Evolutionary conservation across 2,329 filamentous ascomycete genomes (phyloP), one percentile per base, ranked within the genome.

Genomic region (Phialophora chinensis): DNA sequence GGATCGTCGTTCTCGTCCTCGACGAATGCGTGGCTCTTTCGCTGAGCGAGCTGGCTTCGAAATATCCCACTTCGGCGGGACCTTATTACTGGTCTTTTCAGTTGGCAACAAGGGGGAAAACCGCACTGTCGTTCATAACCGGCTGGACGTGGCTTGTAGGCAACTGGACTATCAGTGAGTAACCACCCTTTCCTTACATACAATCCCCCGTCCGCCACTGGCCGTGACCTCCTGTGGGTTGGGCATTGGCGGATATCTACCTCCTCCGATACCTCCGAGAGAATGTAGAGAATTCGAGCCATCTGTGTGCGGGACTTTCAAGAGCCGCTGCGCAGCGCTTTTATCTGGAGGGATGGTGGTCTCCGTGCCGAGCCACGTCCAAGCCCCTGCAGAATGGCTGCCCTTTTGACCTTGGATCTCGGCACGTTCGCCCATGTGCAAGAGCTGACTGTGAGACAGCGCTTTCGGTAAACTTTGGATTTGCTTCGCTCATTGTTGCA

Each of bases 71-170:
- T 14, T 83, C 82, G 0, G 82, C 82, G 10, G 83, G 83, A 0
- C 82, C 82, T 0, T 85, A 85, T 65, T 85, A 85, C 75, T 85
- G 83, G 83, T 81, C 82, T 0, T 85, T 83, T 73, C 82, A 85
- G 66, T 75, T 85, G 1, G 80, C 79, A 2, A 59, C 55, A 6
- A 67, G 54, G 49, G 68, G 68, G 6, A 67, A 84, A 63, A 81
- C 78, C 0, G 71, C 81, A 0, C 75, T 86, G 10, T 84, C 82
- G 2, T 85, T 84, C 70, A 78, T 85, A 65, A 84, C 81, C 3
- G 83, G 82, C 12, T 85, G 84, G 83, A 80, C 80, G 8, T 85
- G 82, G 82, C 76, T 84, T 0, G 79, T 84, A 44, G 83, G 82
- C 0, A 84, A 84, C 73, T 84, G 81, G 81, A 68, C 64, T 10